phyloP scores from a whole-genome alignment of 2,329 filamentous ascomycete species.

The Apiospora malaysiana region DNA sequence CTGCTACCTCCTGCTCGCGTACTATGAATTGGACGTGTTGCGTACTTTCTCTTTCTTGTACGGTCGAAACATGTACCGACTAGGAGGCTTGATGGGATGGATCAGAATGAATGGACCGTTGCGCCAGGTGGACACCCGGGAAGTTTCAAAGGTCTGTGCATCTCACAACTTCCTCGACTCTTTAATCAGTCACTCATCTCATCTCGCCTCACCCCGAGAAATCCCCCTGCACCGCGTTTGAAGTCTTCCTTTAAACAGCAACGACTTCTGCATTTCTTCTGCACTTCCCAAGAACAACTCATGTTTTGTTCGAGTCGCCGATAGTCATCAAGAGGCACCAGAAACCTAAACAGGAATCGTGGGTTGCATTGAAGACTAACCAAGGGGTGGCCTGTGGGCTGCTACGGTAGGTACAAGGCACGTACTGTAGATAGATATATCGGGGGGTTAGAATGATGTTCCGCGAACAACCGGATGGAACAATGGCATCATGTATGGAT shows the following conservation, averaged over 20 bases:
- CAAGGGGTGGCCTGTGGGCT: background rate
- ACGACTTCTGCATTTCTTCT: background rate
- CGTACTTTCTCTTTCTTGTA: background rate
- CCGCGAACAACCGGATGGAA: background rate
- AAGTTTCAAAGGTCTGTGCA: conserved; percentile 18
- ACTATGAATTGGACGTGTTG: background rate
- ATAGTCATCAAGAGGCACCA: background rate
- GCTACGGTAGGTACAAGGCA: background rate
- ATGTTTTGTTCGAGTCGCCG: background rate
- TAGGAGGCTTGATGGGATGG: conserved; percentile 11
- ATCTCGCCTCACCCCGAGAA: conserved; percentile 6
- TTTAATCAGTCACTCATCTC: background rate
- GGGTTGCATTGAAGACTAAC: background rate
- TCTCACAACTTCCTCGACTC: conserved; percentile 13
- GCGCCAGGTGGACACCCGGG: conserved; percentile 7
- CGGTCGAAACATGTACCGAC: conserved; percentile 11
- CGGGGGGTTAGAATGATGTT: background rate
- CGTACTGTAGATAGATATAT: background rate
- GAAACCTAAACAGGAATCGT: background rate
- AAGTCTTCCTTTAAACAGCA: background rate
- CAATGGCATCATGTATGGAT: conserved; percentile 11
- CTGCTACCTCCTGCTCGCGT: conserved; percentile 6
- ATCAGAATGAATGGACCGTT: conserved; percentile 12
- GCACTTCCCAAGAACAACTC: background rate
- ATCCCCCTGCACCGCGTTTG: background rate